These are phyloP conservation scores for Alternaria sp. DNA, from an alignment of 2,329 filamentous ascomycete species.

Conservation along the genomic window DNA sequence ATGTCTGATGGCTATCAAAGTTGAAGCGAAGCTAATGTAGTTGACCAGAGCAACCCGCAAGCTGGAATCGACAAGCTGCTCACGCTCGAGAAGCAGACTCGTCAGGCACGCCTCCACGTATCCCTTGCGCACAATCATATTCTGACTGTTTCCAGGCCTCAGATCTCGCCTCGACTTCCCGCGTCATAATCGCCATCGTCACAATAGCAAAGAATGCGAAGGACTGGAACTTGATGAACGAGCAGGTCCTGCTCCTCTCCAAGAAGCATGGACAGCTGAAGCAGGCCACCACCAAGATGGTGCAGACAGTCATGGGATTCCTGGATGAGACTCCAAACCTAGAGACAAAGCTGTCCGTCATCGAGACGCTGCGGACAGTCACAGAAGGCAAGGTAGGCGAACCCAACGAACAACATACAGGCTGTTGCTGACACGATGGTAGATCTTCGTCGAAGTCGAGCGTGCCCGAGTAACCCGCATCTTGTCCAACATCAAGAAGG, in stretches of 20 bases:
- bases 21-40: constrained; percentile 24
- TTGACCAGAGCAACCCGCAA: constrained; percentile 72
- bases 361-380: constrained; percentile 93
- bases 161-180: constrained; percentile 92
- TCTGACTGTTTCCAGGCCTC: constrained; percentile 70
- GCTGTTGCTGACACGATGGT: constrained; percentile 24
- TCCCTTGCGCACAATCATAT: constrained; percentile 11
- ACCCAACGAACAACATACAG: background rate
- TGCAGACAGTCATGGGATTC: constrained; percentile 93
- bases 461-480: constrained; percentile 93
- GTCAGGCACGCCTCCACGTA: constrained; percentile 69
- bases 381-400: constrained; percentile 86
- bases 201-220: constrained; percentile 91
- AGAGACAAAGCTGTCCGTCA: constrained; percentile 89
- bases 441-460: constrained; percentile 99
- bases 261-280: constrained; percentile 99
- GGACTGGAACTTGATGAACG: constrained; percentile 94
- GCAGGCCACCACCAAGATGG: constrained; percentile 98
- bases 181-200: constrained; percentile 84
- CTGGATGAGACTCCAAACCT: constrained; percentile 82
- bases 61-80: constrained; percentile 93
- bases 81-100: constrained; percentile 91
- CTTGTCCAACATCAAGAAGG: constrained; percentile 95
- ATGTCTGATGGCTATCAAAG: constrained; percentile 26
- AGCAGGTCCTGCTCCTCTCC: constrained; percentile 92